Evolutionary conservation across 139 green algal genomes (phyloP).

Genomic region (Closterium sp.): DNA sequence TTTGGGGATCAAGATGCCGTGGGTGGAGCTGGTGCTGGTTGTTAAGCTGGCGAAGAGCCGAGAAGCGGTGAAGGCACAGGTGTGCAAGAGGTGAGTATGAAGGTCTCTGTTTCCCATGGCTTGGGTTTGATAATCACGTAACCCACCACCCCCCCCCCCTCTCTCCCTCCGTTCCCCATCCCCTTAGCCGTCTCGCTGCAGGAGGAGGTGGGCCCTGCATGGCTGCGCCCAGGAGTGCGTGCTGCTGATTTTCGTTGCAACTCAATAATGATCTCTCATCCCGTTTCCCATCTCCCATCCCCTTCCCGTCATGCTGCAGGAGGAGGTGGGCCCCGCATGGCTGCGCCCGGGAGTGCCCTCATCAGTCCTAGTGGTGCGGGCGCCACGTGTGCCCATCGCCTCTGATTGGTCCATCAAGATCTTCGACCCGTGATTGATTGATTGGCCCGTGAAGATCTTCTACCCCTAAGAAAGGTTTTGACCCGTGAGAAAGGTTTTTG

Average conservation of each 20-base stretch:
- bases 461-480: too few relatives aligned
- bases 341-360: neutral
- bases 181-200: neutral
- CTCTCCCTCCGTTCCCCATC: neutral
- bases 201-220: constrained; percentile 19
- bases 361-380: constrained; percentile 17
- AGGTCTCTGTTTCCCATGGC: neutral
- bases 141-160: neutral
- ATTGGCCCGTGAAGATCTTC: too few relatives aligned
- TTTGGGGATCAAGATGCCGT: too few relatives aligned
- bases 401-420: constrained; percentile 36
- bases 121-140: neutral
- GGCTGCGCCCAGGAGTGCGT: neutral
- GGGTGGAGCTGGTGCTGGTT: too few relatives aligned
- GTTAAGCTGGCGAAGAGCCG: too few relatives aligned
- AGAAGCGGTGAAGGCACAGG: neutral
- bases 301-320: neutral
- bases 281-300: neutral
- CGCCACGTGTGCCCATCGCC: constrained; percentile 7
- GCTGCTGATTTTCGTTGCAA: too few relatives aligned
- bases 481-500: too few relatives aligned
- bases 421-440: too few relatives aligned
- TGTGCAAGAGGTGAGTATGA: neutral
- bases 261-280: too few relatives aligned
- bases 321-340: neutral